Evolutionary conservation across 805 yeast species (phyloP).

Genomic region (Candida rishiriensis): DNA sequence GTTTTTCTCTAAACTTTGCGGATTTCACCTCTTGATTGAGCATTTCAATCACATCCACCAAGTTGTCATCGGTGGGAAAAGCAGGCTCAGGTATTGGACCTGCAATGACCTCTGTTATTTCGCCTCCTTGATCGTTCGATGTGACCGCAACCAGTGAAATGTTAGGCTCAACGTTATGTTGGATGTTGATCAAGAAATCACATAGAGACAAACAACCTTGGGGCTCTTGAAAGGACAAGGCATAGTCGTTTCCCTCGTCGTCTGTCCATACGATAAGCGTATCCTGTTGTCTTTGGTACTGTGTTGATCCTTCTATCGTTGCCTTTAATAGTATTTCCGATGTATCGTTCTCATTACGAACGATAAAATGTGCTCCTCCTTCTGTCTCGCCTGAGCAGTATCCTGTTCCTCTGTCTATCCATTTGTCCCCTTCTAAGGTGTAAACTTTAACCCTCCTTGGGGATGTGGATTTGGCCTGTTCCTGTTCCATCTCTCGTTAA

Average conservation of each 20-base stretch:
- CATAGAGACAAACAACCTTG: constrained; percentile 84
- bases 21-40: constrained; percentile 60
- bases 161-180: constrained; percentile 53
- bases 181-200: constrained; percentile 70
- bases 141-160: constrained; percentile 72
- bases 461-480: constrained; percentile 22
- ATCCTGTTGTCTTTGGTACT: constrained; percentile 91
- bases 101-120: constrained; percentile 69
- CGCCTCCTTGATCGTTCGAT: constrained; percentile 41
- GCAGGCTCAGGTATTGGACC: constrained; percentile 76
- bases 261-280: constrained; percentile 95
- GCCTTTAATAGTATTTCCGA: constrained; percentile 59
- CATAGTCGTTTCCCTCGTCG: constrained; percentile 63
- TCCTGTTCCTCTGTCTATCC: constrained; percentile 95
- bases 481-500: constrained; percentile 9
- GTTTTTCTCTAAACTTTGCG: constrained; percentile 55
- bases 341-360: constrained; percentile 63
- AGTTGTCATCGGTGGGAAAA: constrained; percentile 45
- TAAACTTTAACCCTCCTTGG: constrained; percentile 92
- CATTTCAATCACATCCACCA: constrained; percentile 50
- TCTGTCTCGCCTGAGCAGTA: constrained; percentile 71
- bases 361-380: constrained; percentile 57
- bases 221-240: constrained; percentile 86
- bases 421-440: constrained; percentile 69
- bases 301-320: constrained; percentile 66